Evolutionary conservation across 768 basidiomycete genomes (phyloP).

Genomic region (Trametes meyenii): DNA sequence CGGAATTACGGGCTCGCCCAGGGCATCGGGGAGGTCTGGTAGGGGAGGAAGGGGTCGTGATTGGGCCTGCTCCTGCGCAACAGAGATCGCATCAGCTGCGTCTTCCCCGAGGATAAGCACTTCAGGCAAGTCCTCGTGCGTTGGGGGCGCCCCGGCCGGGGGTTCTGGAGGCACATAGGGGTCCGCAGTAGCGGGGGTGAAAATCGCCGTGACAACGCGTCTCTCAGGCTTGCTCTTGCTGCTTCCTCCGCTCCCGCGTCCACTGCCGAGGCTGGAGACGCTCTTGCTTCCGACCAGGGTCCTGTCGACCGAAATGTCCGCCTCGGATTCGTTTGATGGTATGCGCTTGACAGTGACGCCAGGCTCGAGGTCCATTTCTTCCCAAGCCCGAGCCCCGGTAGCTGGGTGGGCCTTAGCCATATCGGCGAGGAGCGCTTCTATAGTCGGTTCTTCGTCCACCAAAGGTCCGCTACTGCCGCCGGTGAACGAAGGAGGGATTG

Average conservation of each 20-base stretch:
- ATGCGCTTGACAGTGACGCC: conserved; percentile 40
- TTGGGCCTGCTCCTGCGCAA: conserved; percentile 4
- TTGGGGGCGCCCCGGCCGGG: background rate
- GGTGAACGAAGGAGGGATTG: conserved; percentile 15
- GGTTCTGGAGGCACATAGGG: background rate
- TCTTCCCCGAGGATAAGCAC: background rate
- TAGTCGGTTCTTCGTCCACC: conserved; percentile 32
- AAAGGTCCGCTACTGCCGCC: conserved; percentile 2
- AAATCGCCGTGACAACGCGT: conserved; percentile 36
- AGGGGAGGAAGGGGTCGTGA: conserved; percentile 16
- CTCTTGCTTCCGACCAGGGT: conserved; percentile 17
- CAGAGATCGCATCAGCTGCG: background rate
- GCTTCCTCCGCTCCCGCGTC: conserved; percentile 22
- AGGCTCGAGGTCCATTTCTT: conserved; percentile 35
- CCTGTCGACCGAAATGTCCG: conserved; percentile 3
- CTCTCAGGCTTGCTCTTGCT: conserved; percentile 32
- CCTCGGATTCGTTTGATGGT: conserved; percentile 17
- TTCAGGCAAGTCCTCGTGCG: background rate
- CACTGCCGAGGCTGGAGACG: conserved; percentile 21
- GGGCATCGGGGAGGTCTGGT: conserved; percentile 4
- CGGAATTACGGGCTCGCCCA: background rate
- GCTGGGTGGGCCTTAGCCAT: conserved; percentile 9
- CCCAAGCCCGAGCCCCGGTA: conserved; percentile 41
- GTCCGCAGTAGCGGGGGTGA: conserved; percentile 17
- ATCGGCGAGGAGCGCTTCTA: conserved; percentile 36